Evolutionary conservation across 1,139 yeast genomes (phyloP).

Genomic region (Suhomyces bolitotheri): DNA sequence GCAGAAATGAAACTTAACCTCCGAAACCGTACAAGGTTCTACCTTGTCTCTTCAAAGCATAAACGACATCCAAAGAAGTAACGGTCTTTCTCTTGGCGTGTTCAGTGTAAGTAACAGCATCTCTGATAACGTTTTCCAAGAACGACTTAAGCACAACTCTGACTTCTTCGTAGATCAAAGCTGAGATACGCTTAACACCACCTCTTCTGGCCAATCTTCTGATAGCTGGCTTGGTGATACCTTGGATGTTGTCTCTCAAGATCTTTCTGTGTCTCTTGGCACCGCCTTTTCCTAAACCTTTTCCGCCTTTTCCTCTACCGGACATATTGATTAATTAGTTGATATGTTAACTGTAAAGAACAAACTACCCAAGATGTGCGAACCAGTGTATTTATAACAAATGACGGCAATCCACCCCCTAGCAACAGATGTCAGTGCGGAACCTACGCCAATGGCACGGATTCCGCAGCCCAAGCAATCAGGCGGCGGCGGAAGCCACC

Average conservation of each 20-base stretch:
- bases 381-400: constrained; percentile 9
- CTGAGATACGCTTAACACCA: constrained; percentile 99
- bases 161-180: constrained; percentile 97
- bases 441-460: constrained; percentile 1
- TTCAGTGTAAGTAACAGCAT: constrained; percentile 98
- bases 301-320: constrained; percentile 99
- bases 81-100: constrained; percentile 99
- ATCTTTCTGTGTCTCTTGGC: constrained; percentile 99
- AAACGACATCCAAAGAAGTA: constrained; percentile 96
- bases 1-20: constrained; percentile 60
- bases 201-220: constrained; percentile 99
- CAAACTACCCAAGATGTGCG: constrained; percentile 7
- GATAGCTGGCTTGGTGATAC: constrained; percentile 99
- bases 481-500: constrained; percentile 6
- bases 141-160: constrained; percentile 95
- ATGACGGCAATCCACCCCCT: constrained; percentile 4
- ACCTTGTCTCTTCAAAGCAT: constrained; percentile 99
- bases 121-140: constrained; percentile 97
- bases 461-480: constrained; percentile 1
- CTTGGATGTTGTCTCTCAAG: constrained; percentile 98
- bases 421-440: constrained; percentile 1
- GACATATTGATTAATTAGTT: constrained; percentile 63
- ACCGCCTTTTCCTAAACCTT: constrained; percentile 99
- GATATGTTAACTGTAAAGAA: constrained; percentile 14
- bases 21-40: constrained; percentile 99